Evolutionary conservation across 345 rosid genomes (phyloP), one percentile per base, ranked within the genome.

Genomic region (Lagerstroemia speciosa): DNA sequence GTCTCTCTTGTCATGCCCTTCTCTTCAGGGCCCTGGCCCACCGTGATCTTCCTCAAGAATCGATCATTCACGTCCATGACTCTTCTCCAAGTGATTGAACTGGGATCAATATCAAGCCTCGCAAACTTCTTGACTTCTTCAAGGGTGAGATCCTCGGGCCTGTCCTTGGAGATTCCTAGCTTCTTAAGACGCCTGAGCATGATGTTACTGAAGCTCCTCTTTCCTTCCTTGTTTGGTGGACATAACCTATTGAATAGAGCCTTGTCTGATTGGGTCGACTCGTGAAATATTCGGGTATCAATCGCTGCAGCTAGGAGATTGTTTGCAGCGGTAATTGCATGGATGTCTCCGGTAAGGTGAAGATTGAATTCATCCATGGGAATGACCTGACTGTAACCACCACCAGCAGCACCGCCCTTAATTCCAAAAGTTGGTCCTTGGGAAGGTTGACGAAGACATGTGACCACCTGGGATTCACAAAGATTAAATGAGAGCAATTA

Each of bases 341-440:
- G 99, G 70, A 92, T 95, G 75, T 95, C 99, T 67, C 99, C 99
- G 0, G 99, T 95, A 50, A 95, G 84, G 71, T 92, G 98, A 76
- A 95, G 93, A 78, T 95, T 92, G 78, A 95, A 92, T 81, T 95
- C 99, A 77, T 95, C 99, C 99, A 95, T 95, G 24, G 99, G 99
- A 65, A 92, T 87, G 68, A 95, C 98, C 77, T 95, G 99, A 81
- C 97, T 95, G 64, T 95, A 92, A 41, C 99, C 99, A 55, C 99
- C 99, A 71, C 99, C 99, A 0, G 98, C 99, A 61, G 99, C 99
- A 38, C 99, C 99, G 38, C 99, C 98, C 81, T 92, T 95, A 73
- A 95, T 95, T 74, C 99, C 98, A 82, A 95, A 95, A 48, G 98
- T 95, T 0, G 99, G 99, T 58, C 99, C 99, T 88, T 91, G 99